A percentile compares a stretch with the other conserved stretches of the same genome.
These are phyloP conservation scores for Cladosporium oxysporum DNA, from an alignment of 2,329 filamentous ascomycete genomes.

Conservation along the genomic window DNA sequence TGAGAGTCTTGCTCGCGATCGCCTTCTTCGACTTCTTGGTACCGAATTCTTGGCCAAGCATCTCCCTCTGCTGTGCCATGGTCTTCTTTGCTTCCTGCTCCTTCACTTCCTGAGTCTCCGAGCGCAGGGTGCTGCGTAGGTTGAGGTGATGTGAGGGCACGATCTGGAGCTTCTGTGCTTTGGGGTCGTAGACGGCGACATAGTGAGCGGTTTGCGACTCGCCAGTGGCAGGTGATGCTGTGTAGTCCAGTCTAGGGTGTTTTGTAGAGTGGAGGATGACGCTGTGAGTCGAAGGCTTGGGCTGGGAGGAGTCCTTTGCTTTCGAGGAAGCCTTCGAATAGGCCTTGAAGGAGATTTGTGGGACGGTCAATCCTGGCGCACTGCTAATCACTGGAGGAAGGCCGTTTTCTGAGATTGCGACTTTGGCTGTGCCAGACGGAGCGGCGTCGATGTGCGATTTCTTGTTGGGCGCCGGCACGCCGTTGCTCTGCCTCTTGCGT, in stretches of 20 bases:
- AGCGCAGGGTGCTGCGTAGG: conserved; percentile 53
- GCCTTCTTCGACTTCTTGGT: conserved; percentile 84
- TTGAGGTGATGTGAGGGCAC: conserved; percentile 57
- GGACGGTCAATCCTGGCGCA: conserved; percentile 46
- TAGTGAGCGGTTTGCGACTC: conserved; percentile 60
- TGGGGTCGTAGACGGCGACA: conserved; percentile 60
- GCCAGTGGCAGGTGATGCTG: conserved; percentile 41
- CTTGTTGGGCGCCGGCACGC: conserved; percentile 46
- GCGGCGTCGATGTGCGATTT: conserved; percentile 32
- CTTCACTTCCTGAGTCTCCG: conserved; percentile 45
- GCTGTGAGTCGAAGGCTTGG: conserved; percentile 40
- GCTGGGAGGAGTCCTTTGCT: conserved; percentile 13
- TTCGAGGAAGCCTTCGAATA: conserved; percentile 45
- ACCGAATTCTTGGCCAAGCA: conserved; percentile 76
- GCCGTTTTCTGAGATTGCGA: conserved; percentile 27
- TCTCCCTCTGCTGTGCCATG: conserved; percentile 64
- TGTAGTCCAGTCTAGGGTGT: conserved; percentile 62
- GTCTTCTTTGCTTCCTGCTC: conserved; percentile 32
- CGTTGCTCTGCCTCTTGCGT: conserved; percentile 51
- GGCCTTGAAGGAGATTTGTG: conserved; percentile 48
- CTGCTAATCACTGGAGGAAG: conserved; percentile 35
- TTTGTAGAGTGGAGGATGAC: conserved; percentile 62
- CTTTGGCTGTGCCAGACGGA: conserved; percentile 29
- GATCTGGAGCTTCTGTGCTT: conserved; percentile 55
- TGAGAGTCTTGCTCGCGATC: conserved; percentile 67